phyloP scores from a whole-genome alignment of 73 alveolate genomes.

The Loxodes magnus region DNA sequence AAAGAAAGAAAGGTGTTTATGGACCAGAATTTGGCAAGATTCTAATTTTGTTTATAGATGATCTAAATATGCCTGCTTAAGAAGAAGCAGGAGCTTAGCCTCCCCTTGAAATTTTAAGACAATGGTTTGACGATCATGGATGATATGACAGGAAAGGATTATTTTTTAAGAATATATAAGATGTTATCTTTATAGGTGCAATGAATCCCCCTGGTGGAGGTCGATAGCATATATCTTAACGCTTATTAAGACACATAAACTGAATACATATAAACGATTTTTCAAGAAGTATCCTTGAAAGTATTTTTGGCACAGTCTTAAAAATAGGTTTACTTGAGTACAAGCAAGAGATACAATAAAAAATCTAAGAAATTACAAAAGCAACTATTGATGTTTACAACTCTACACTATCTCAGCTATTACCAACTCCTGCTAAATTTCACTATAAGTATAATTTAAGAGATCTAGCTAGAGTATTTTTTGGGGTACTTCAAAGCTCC shows the following conservation, averaged over 20 bases:
- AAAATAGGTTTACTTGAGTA: conserved; percentile 70
- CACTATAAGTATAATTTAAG: conserved; percentile 85
- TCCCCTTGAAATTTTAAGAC: conserved; percentile 89
- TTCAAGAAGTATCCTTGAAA: conserved; percentile 58
- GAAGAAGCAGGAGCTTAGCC: conserved; percentile 96
- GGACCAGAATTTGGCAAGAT: conserved; percentile 91
- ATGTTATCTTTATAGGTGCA: conserved; percentile 69
- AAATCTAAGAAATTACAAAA: conserved; percentile 46
- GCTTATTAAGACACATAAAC: conserved; percentile 78
- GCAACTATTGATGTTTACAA: conserved; percentile 61
- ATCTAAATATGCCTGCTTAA: conserved; percentile 94
- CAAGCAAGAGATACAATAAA: conserved; percentile 52
- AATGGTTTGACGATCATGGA: conserved; percentile 83
- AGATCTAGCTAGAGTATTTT: conserved; percentile 77
- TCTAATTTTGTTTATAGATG: conserved; percentile 87
- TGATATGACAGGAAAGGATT: conserved; percentile 78
- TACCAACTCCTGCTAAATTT: conserved; percentile 84
- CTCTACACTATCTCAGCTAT: conserved; percentile 46
- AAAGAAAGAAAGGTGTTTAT: conserved; percentile 61
- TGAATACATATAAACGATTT: conserved; percentile 61
- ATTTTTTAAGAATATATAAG: conserved; percentile 72
- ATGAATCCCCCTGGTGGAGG: conserved; percentile 97
- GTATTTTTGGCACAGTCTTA: conserved; percentile 62
- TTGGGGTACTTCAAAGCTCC: conserved; percentile 72
- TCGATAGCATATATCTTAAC: conserved; percentile 28